phyloP scores from a whole-genome alignment of 139 green algal genomes.

The Spirogloea muscicola region DNA sequence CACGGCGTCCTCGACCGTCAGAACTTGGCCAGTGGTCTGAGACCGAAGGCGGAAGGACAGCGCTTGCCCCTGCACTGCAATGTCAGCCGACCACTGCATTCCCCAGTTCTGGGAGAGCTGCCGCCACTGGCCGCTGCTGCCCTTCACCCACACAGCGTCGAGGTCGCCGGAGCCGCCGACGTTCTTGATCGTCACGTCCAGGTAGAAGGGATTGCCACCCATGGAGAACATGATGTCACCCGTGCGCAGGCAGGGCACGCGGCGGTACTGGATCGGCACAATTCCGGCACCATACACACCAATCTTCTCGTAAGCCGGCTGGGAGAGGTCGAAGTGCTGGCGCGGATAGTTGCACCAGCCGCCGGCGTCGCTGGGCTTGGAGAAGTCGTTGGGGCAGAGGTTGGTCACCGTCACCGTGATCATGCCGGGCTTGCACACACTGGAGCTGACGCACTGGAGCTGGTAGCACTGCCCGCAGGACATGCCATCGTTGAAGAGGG shows the following conservation, averaged over 20 bases:
- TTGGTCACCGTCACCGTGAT: slow-evolving; percentile 35
- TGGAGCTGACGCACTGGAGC: slow-evolving; percentile 3
- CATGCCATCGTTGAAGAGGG: slow-evolving; percentile 18
- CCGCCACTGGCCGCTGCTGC: too few species aligned
- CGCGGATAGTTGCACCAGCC: slow-evolving; percentile 5
- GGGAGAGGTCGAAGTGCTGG: slow-evolving; percentile 19
- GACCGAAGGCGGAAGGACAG: too few species aligned
- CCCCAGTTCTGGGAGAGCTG: too few species aligned
- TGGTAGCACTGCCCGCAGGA: slow-evolving; percentile 20
- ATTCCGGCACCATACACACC: background rate
- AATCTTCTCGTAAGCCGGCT: slow-evolving; percentile 1
- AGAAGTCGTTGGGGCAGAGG: slow-evolving; percentile 19
- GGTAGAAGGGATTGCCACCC: slow-evolving; percentile 9
- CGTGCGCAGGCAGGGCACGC: slow-evolving; percentile 5
- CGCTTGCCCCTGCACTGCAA: too few species aligned
- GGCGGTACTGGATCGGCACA: slow-evolving; percentile 4
- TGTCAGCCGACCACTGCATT: too few species aligned
- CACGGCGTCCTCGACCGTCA: too few species aligned
- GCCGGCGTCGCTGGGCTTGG: background rate
- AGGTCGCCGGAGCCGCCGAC: slow-evolving; percentile 10
- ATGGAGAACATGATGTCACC: slow-evolving; percentile 9
- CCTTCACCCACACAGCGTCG: too few species aligned
- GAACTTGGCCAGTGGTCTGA: too few species aligned
- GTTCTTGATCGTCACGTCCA: slow-evolving; percentile 4
- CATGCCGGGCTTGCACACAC: background rate